These are phyloP conservation scores for Coniosporium uncinatum DNA, from an alignment of 2,329 filamentous ascomycete genomes.

Conservation along the genomic window DNA sequence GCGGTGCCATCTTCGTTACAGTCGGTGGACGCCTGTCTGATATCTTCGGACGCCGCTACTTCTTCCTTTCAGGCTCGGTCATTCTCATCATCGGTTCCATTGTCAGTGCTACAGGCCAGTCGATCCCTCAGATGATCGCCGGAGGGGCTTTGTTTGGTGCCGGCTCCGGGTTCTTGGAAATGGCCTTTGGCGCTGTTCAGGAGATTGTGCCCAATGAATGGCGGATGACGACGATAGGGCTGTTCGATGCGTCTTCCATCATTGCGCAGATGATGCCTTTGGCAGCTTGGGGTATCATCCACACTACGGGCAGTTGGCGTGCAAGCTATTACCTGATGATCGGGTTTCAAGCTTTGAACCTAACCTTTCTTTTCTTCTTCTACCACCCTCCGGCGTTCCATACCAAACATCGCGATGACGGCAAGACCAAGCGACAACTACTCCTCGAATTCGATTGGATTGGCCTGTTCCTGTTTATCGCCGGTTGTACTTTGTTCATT, in stretches of 20 bases:
- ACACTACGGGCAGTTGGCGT: constrained; percentile 1
- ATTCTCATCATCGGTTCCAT: constrained; percentile 27
- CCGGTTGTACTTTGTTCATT: constrained; percentile 36
- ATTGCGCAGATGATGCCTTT: background rate
- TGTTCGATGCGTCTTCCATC: background rate
- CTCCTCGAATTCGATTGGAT: constrained; percentile 43
- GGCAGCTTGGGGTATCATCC: background rate
- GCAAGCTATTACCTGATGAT: background rate
- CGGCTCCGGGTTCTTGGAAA: constrained; percentile 32
- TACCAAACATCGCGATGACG: constrained; percentile 20
- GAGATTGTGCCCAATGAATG: constrained; percentile 19
- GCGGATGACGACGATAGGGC: background rate
- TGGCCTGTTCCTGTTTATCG: constrained; percentile 40
- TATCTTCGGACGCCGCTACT: constrained; percentile 28
- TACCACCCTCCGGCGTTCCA: constrained; percentile 20
- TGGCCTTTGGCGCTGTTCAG: constrained; percentile 28
- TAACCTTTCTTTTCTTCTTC: constrained; percentile 22
- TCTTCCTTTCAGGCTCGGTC: constrained; percentile 23
- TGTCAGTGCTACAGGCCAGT: constrained; percentile 30
- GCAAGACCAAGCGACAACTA: constrained; percentile 16
- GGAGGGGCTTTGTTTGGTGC: constrained; percentile 31
- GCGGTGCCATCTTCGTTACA: constrained; percentile 22
- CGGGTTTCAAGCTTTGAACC: constrained; percentile 16
- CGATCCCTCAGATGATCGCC: constrained; percentile 33
- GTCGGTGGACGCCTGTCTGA: constrained; percentile 27